Percentiles rank a stretch among this genome's conserved stretches.
These are phyloP conservation scores for Hyphopichia buzzinii DNA, from an alignment of 1,139 yeast genomes.

Conservation along the genomic window DNA sequence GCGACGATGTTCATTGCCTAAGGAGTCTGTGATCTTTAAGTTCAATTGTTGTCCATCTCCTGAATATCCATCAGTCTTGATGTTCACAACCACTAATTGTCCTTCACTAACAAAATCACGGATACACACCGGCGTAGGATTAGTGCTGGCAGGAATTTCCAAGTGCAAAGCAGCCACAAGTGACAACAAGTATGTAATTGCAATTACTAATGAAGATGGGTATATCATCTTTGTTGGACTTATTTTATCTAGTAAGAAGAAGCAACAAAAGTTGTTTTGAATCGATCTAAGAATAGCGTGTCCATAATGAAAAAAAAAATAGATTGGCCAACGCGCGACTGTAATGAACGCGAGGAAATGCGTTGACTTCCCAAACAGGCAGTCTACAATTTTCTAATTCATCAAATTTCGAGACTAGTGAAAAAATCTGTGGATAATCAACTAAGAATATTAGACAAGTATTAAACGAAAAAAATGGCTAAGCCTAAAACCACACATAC, in stretches of 20 bases:
- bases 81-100: slow-evolving; percentile 80
- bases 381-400: slow-evolving; percentile 13
- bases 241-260: not conserved
- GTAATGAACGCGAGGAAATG: not conserved
- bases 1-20: slow-evolving; percentile 69
- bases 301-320: slow-evolving; percentile 4
- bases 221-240: slow-evolving; percentile 1
- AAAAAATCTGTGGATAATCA: not conserved
- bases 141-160: slow-evolving; percentile 36
- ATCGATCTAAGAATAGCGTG: slow-evolving; percentile 7
- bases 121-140: slow-evolving; percentile 58
- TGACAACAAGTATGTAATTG: slow-evolving; percentile 17
- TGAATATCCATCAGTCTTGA: slow-evolving; percentile 64
- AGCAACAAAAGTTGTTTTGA: not conserved
- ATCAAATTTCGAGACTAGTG: too few relatives aligned
- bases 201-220: slow-evolving; percentile 9
- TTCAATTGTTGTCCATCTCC: slow-evolving; percentile 86
- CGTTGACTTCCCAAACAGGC: slow-evolving; percentile 12
- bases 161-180: slow-evolving; percentile 34
- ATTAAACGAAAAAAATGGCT: slow-evolving; percentile 26
- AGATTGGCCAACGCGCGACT: not conserved
- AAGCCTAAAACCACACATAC: slow-evolving; percentile 45
- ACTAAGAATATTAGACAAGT: not conserved
- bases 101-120: slow-evolving; percentile 86
- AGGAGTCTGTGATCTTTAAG: slow-evolving; percentile 59